phyloP scores from a whole-genome alignment of 768 basidiomycete species.

The Russula brevipes region DNA sequence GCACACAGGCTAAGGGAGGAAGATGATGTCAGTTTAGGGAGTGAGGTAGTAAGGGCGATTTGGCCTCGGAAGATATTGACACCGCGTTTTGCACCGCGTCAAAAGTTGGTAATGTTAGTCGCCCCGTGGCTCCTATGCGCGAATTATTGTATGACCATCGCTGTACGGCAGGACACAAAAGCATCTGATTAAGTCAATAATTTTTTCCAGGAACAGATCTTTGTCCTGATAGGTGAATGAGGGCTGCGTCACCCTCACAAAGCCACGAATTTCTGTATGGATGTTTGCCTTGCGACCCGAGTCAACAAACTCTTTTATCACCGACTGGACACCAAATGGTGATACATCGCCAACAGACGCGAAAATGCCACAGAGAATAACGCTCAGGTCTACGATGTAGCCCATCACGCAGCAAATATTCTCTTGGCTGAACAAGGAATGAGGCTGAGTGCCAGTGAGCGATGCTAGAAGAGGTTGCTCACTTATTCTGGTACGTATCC shows the following conservation, averaged over 20 bases:
- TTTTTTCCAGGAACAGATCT: background rate
- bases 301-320: background rate
- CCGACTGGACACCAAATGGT: too few relatives aligned
- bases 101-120: too few relatives aligned
- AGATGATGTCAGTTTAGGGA: too few relatives aligned
- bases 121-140: too few relatives aligned
- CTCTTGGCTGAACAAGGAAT: background rate
- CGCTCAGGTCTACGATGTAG: conserved; percentile 9
- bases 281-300: background rate
- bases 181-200: background rate
- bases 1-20: too few relatives aligned
- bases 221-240: background rate
- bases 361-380: background rate
- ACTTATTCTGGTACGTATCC: background rate
- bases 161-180: background rate
- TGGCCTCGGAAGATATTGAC: too few relatives aligned
- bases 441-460: background rate
- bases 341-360: background rate
- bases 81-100: too few relatives aligned
- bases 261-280: background rate
- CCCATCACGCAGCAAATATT: conserved; percentile 4
- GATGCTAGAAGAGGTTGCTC: background rate
- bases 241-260: background rate
- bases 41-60: too few relatives aligned
- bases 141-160: too few relatives aligned